Evolutionary conservation across 2,329 filamentous ascomycete species (phyloP).

Genomic region (Pleoardoris graminearum): DNA sequence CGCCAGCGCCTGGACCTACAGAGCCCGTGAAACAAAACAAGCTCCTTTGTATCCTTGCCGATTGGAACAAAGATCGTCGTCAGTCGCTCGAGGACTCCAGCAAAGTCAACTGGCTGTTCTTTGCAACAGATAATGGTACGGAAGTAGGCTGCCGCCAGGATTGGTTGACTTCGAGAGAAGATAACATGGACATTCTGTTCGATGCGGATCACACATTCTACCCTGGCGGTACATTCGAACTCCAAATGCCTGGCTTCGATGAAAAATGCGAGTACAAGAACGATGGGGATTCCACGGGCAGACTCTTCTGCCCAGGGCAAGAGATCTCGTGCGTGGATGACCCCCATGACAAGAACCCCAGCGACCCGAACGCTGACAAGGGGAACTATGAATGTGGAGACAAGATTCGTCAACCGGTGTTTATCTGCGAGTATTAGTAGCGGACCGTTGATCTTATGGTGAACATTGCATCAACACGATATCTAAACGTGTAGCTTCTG

Average conservation of each 20-base stretch:
- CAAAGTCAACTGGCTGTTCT: not conserved
- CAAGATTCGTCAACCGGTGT: slow-evolving; percentile 2
- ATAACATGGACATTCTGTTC: not conserved
- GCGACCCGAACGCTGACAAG: slow-evolving; percentile 3
- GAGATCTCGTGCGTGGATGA: slow-evolving; percentile 5
- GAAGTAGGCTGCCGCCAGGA: not conserved
- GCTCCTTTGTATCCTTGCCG: not conserved
- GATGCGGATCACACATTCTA: not conserved
- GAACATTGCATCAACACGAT: too few species aligned
- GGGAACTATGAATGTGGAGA: slow-evolving; percentile 3
- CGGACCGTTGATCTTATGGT: not conserved
- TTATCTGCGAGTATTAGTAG: slow-evolving; percentile 22
- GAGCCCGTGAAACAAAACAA: not conserved
- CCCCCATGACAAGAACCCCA: slow-evolving; percentile 4
- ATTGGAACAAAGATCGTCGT: not conserved
- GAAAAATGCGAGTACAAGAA: not conserved
- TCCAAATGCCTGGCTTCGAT: not conserved
- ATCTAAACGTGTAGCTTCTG: too few species aligned
- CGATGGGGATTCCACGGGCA: not conserved
- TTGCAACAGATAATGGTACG: not conserved
- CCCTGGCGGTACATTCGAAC: not conserved
- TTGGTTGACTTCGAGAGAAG: not conserved
- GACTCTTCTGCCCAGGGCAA: not conserved
- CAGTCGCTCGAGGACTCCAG: not conserved
- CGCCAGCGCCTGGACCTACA: too few species aligned